Percentiles rank a stretch among this genome's conserved stretches.
phyloP scores from a whole-genome alignment of 306 rosid genomes.

The Vicia villosa region DNA sequence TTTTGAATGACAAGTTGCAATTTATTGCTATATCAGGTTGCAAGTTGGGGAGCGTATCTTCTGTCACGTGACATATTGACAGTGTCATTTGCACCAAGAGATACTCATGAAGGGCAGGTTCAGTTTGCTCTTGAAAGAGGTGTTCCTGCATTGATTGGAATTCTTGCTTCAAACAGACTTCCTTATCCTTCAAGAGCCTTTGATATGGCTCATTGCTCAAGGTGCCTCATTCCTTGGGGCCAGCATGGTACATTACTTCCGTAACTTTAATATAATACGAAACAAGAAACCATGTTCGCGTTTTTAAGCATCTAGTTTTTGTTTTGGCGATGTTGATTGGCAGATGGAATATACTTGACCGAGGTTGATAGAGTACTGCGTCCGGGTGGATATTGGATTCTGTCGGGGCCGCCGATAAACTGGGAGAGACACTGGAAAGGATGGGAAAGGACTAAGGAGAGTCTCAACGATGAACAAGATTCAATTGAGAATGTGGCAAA shows the following conservation, averaged over 20 bases:
- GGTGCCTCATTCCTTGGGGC: slow-evolving; percentile 98
- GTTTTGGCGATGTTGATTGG: slow-evolving; percentile 17
- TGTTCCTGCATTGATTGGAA: slow-evolving; percentile 91
- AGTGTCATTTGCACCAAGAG: slow-evolving; percentile 93
- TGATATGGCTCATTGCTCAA: slow-evolving; percentile 98
- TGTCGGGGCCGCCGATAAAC: slow-evolving; percentile 97
- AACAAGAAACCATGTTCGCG: not conserved
- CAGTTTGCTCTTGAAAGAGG: slow-evolving; percentile 98
- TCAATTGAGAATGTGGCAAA: slow-evolving; percentile 72
- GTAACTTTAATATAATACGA: not conserved
- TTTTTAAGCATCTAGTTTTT: not conserved
- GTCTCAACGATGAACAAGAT: slow-evolving; percentile 71
- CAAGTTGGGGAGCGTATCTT: slow-evolving; percentile 96
- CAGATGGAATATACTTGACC: slow-evolving; percentile 79
- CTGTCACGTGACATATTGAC: slow-evolving; percentile 75
- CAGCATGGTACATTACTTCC: slow-evolving; percentile 51
- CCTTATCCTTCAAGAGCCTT: slow-evolving; percentile 97
- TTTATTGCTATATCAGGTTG: slow-evolving; percentile 58
- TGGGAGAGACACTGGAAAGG: slow-evolving; percentile 84
- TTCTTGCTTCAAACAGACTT: slow-evolving; percentile 82
- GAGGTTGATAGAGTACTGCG: slow-evolving; percentile 86
- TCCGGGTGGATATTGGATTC: slow-evolving; percentile 98
- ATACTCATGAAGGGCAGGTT: slow-evolving; percentile 90
- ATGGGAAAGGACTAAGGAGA: slow-evolving; percentile 73
- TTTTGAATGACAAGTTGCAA: slow-evolving; percentile 6